Base-by-base conservation (phyloP, 768 basidiomycete species). In the Russula vinacea region DNA sequence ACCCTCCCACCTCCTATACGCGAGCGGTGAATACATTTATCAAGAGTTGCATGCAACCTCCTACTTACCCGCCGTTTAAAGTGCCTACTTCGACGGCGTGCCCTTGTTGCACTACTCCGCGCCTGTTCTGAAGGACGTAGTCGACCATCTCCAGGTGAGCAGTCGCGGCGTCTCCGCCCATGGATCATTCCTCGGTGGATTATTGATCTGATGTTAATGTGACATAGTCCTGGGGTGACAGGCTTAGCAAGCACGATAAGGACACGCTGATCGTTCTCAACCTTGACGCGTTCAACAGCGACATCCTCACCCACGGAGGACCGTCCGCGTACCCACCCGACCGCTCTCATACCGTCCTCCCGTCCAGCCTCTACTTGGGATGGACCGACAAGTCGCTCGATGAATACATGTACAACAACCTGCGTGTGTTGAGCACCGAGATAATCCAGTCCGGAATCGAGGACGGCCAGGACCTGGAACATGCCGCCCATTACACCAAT, bases 401-500 rank as follows among this genome's bases (percentile, higher is more conserved):
- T 67, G 71, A 71, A 1, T 1, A 40, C 16, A 49, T 59, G 37
- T 35, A 9, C 2, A 16, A 59, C 8, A 44, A 58, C 1, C 29
- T 59, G 44, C 62, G 37, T 5, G 5, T 1, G 24, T 64, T 58
- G 3, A 10, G 24, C 14, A 51, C 35, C 7, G 59, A 69, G 33
- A 77, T 85, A 56, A 70, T 79, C n/a, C 54, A 76, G 26, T 79
- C 82, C 8, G 73, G 77, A 35, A 81, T 78, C 58, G 74, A 78
- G 0, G 75, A 69, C 1, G 74, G 74, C 8, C 75, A 87, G 51
- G 73, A 69, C n/a, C 65, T 74, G 32, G 75, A 78, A 14, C 69
- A 73, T 19, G 78, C 77, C 2, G 68, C 80, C 2, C 64, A 79
- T 56, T 88, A 89, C 70, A 76, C 78, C 29, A 89, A 89, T 71